Percentiles rank a stretch among this genome's conserved stretches.
Evolutionary conservation across 2,329 filamentous ascomycete genomes (phyloP).

Genomic region (Chalaropsis ovoidea): DNA sequence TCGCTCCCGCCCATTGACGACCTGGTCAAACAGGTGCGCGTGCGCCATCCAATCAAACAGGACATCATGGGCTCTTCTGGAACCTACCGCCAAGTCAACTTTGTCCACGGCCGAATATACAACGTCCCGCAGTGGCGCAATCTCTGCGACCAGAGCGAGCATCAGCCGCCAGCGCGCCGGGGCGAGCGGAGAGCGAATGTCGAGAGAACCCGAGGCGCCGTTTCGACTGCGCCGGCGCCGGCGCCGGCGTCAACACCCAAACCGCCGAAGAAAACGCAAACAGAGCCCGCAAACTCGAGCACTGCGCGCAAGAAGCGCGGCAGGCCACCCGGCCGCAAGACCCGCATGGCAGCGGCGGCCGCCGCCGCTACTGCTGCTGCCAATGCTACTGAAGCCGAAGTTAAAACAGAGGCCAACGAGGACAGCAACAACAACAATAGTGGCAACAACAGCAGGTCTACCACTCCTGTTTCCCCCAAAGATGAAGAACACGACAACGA

Average conservation of each 20-base stretch:
- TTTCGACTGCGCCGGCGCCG: not conserved
- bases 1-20: slow-evolving; percentile 69
- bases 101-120: slow-evolving; percentile 90
- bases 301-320: slow-evolving; percentile 35
- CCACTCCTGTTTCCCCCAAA: slow-evolving; percentile 14
- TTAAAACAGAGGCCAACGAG: slow-evolving; percentile 30
- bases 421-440: slow-evolving; percentile 28
- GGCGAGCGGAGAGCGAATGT: slow-evolving; percentile 64
- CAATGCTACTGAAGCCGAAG: not conserved
- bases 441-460: slow-evolving; percentile 25
- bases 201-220: slow-evolving; percentile 34
- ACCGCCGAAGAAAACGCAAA: not conserved
- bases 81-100: slow-evolving; percentile 93
- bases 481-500: slow-evolving; percentile 32
- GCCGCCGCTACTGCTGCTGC: slow-evolving; percentile 31
- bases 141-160: slow-evolving; percentile 85
- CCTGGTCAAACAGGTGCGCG: slow-evolving; percentile 78
- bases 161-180: slow-evolving; percentile 84
- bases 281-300: slow-evolving; percentile 28
- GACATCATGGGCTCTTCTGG: slow-evolving; percentile 95
- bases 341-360: slow-evolving; percentile 31
- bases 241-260: not conserved
- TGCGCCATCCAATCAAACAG: slow-evolving; percentile 95
- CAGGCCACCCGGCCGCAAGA: slow-evolving; percentile 32
- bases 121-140: slow-evolving; percentile 94